Evolutionary conservation across 371 early-diverging fungal genomes (phyloP).

Genomic region (Lichtheimia ornata): DNA sequence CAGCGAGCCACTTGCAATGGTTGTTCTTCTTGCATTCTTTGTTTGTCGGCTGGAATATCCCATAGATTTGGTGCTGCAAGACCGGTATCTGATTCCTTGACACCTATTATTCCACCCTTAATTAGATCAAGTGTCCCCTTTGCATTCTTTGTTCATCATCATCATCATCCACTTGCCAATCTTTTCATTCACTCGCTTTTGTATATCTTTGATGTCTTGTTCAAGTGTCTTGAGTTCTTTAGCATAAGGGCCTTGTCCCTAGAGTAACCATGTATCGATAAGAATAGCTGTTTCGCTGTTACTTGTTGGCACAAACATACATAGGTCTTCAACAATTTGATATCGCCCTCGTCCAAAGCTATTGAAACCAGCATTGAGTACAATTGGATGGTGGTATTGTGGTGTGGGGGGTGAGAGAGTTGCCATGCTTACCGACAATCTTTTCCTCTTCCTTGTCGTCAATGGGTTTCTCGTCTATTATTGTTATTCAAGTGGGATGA

Average conservation of each 20-base stretch:
- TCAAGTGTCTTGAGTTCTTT: constrained; percentile 91
- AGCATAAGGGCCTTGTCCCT: constrained; percentile 98
- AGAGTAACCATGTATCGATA: constrained; percentile 6
- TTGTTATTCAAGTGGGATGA: not conserved
- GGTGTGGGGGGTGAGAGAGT: too few species aligned
- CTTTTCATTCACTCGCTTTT: constrained; percentile 96
- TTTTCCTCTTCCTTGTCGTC: constrained; percentile 85
- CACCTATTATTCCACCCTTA: constrained; percentile 55
- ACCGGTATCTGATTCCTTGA: constrained; percentile 99
- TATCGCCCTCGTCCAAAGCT: constrained; percentile 96
- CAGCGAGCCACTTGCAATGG: constrained; percentile 98
- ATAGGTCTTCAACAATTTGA: constrained; percentile 92
- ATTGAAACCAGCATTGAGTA: not conserved
- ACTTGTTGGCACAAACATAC: constrained; percentile 42
- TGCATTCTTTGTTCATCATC: not conserved
- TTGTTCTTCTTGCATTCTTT: constrained; percentile 95
- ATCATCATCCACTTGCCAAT: constrained; percentile 64
- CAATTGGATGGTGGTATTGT: too few species aligned
- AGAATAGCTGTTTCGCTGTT: not conserved
- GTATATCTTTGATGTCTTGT: constrained; percentile 90
- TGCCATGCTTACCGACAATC: constrained; percentile 75
- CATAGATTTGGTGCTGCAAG: constrained; percentile 98
- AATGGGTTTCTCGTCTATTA: constrained; percentile 79
- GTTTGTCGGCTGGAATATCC: constrained; percentile 99
- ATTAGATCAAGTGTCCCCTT: not conserved